Percentiles rank a stretch among this genome's conserved stretches.
phyloP scores from a whole-genome alignment of 768 basidiomycete genomes.

The Erythrobasidium yunnanense region DNA sequence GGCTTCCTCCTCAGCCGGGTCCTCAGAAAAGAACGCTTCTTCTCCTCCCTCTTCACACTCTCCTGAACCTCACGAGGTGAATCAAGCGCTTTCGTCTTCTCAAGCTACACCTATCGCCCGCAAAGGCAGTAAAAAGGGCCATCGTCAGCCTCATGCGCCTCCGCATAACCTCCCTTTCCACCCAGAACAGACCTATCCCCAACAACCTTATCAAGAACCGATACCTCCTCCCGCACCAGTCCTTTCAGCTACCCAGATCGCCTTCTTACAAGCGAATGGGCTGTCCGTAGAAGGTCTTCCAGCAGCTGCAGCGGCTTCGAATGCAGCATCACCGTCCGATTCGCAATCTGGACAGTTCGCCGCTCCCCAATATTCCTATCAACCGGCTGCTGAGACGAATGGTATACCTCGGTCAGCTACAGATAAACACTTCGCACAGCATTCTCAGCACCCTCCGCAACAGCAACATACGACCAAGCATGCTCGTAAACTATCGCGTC shows the following conservation, averaged over 20 bases:
- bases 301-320: neutral
- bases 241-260: slow-evolving; percentile 1
- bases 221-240: neutral
- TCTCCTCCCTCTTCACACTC: slow-evolving; percentile 7
- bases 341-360: too few species aligned
- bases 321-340: too few species aligned
- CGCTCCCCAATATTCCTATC: too few species aligned
- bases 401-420: neutral
- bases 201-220: neutral
- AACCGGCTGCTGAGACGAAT: too few species aligned
- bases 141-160: too few species aligned
- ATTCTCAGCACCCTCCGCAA: too few species aligned
- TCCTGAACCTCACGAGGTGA: neutral
- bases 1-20: too few species aligned
- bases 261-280: slow-evolving; percentile 14
- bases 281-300: slow-evolving; percentile 20
- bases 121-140: neutral
- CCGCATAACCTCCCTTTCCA: too few species aligned
- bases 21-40: neutral
- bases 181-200: too few species aligned
- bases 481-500: too few species aligned
- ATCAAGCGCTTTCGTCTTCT: neutral
- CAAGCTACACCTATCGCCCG: neutral
- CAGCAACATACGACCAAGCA: too few species aligned
- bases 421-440: neutral